Conservation (phyloP, 1,139 yeast genomes). For the Dujonia santamariae region DNA sequence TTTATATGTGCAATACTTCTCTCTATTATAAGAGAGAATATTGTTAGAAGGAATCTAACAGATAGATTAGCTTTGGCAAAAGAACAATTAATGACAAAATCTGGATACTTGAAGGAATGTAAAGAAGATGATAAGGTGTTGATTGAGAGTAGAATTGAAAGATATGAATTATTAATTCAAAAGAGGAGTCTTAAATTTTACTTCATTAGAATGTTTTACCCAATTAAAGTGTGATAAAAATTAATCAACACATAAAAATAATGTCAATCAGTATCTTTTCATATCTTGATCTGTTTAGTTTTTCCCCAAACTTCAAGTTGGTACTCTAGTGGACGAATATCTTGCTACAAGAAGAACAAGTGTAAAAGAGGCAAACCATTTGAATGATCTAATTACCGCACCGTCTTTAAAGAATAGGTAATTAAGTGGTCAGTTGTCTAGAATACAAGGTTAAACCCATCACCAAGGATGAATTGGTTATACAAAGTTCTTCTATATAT, state of each 20-base stretch:
- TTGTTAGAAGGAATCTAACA: constrained; percentile 19
- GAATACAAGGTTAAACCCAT: too few species aligned
- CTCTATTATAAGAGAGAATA: constrained; percentile 30
- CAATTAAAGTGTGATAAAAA: constrained; percentile 1
- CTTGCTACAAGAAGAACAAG: too few species aligned
- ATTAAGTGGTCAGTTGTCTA: too few species aligned
- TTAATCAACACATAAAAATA: neutral
- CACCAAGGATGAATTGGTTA: too few species aligned
- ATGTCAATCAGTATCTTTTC: too few species aligned
- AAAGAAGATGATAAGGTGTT: neutral
- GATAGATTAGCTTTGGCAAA: constrained; percentile 13
- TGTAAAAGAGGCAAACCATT: too few species aligned
- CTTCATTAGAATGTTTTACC: constrained; percentile 4
- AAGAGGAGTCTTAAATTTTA: neutral
- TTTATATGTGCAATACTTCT: constrained; percentile 27
- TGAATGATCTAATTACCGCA: too few species aligned
- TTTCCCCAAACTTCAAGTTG: too few species aligned
- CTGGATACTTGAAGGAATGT: constrained; percentile 13
- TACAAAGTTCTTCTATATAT: too few species aligned
- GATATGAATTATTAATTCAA: constrained; percentile 1
- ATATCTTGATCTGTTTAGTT: too few species aligned
- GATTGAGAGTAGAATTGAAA: constrained; percentile 2
- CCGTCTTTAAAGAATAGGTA: too few species aligned
- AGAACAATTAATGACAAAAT: constrained; percentile 5
- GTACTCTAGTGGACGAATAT: too few species aligned